Evolutionary conservation across 2,329 filamentous ascomycete genomes (phyloP).

Genomic region (Leptographium lundbergii): DNA sequence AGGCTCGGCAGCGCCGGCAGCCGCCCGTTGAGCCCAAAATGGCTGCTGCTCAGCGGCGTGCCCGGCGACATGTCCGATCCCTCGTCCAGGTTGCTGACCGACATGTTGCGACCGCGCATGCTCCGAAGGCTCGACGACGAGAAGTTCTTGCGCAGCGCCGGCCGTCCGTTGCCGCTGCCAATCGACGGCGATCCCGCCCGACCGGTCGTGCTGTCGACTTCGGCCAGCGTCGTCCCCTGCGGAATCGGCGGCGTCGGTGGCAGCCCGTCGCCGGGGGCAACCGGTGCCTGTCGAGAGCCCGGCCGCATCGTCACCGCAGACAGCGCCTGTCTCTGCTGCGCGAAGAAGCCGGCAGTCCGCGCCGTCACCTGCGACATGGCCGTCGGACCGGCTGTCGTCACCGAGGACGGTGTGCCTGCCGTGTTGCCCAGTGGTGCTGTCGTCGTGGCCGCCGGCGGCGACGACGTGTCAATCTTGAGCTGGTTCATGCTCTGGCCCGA

Average conservation of each 20-base stretch:
- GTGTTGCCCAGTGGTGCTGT: too few species aligned
- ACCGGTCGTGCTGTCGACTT: conserved; percentile 13
- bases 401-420: not conserved
- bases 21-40: conserved; percentile 41
- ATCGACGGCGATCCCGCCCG: conserved; percentile 40
- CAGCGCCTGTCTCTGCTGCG: conserved; percentile 28
- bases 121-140: conserved; percentile 60
- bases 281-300: conserved; percentile 9
- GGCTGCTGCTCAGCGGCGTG: conserved; percentile 60
- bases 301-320: conserved; percentile 23
- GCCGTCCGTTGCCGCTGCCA: conserved; percentile 17
- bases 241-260: conserved; percentile 23
- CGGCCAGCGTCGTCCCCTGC: conserved; percentile 12
- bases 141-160: conserved; percentile 51
- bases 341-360: conserved; percentile 23
- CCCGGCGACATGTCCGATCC: conserved; percentile 55
- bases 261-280: conserved; percentile 7
- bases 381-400: not conserved
- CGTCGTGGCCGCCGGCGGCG: conserved; percentile 4
- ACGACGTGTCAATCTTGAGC: conserved; percentile 72
- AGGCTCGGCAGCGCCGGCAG: conserved; percentile 47
- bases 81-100: conserved; percentile 48
- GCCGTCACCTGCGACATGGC: conserved; percentile 13
- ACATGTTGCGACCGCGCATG: conserved; percentile 62
- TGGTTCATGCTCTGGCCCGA: conserved; percentile 72